Evolutionary conservation across 177 flowering plant genomes (phyloP).

Genomic region (Telopea speciosissima): DNA sequence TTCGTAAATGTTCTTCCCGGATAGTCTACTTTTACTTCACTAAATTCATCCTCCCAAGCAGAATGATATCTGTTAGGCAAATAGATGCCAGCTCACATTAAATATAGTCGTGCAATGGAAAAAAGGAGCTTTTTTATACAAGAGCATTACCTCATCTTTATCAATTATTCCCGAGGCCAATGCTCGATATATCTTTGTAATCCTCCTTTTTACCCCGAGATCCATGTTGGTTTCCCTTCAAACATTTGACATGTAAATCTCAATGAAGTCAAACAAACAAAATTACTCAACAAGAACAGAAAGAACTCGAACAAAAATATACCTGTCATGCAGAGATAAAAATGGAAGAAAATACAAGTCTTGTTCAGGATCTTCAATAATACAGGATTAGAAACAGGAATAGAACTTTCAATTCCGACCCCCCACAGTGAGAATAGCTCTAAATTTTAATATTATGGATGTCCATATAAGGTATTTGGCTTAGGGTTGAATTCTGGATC

Average conservation of each 20-base stretch:
- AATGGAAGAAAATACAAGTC: too few species aligned
- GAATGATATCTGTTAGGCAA: neutral
- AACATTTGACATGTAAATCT: conserved; percentile 3
- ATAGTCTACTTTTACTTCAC: neutral
- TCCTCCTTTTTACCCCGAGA: conserved; percentile 29
- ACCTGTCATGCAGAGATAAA: neutral
- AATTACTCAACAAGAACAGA: neutral
- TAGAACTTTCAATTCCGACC: too few species aligned
- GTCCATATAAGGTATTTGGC: too few species aligned
- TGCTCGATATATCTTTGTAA: conserved; percentile 74
- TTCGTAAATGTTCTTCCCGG: neutral
- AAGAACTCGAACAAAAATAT: neutral
- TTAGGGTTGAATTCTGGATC: too few species aligned
- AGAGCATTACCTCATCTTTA: conserved; percentile 52
- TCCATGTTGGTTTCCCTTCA: conserved; percentile 30
- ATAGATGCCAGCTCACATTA: neutral
- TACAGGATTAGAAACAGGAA: too few species aligned
- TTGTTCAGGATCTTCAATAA: too few species aligned
- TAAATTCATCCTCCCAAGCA: neutral
- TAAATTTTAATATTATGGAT: too few species aligned
- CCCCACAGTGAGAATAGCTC: too few species aligned
- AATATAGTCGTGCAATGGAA: neutral
- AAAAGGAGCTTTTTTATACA: neutral
- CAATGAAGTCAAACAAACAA: neutral
- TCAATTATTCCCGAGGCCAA: conserved; percentile 54